Evolutionary conservation across 768 basidiomycete species (phyloP), one percentile per base, ranked within the genome.

Genomic region (Leccinum pellstonianum): DNA sequence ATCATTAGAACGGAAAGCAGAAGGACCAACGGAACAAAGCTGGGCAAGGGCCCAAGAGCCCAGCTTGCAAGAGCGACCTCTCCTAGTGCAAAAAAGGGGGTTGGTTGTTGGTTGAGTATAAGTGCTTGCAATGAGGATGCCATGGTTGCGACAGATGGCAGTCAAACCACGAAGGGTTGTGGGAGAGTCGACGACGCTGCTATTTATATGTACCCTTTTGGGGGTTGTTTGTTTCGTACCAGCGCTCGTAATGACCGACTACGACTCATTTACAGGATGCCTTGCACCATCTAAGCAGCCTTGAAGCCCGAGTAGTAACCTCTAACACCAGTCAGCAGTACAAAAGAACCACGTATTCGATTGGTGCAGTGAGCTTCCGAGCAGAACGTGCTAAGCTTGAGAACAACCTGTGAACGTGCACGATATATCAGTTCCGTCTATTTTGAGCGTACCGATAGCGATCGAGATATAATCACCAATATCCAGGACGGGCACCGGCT

Each of bases 21-120:
- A 1, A 77, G 53, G 0, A 76, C 62, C 2, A 77, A n/a, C 0
- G 77, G 77, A 5, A 75, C 62, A 14, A 79, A 75, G 8, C 63
- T 62, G 0, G 77, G 75, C 8, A 69, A 43, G 0, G 76, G 69
- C 0, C 69, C 67, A 4, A 75, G 51, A 1, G 77, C 68, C 6
- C 75, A 58, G 0, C 31, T n/a, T 3, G 76, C 62, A 0, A 77
- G 58, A 0, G 21, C 21, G 17, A 70, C 41, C 23, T 77, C 68
- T 2, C 53, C 64, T 0, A 17, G n/a, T 2, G 66, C 62, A 41
- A 76, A 75, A 27, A 68, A 64, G 1, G 54, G 47, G 0, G 68
- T 68, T 0, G 72, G 68, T 19, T 75, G 59, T 47, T 61, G 23
- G 2, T 61, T 64, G 19, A 77, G 62, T 25, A 74, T 64, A 15